phyloP scores from a whole-genome alignment of 2,329 filamentous ascomycete species.

The Sporothrix mexicana region DNA sequence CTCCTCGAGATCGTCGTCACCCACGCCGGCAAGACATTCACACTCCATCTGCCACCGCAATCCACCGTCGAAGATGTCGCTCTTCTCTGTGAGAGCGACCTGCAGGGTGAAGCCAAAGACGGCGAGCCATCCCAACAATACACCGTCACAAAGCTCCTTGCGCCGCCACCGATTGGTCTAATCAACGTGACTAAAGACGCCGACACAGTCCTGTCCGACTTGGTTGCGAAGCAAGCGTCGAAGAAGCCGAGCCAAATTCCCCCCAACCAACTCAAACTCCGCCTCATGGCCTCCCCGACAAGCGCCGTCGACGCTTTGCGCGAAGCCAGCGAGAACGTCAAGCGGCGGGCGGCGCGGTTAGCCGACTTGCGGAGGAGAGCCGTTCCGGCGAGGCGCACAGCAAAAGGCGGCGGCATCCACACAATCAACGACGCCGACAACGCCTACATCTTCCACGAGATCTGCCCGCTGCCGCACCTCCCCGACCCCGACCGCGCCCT shows the following conservation, averaged over 20 bases:
- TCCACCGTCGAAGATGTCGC: constrained; percentile 41
- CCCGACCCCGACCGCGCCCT: constrained; percentile 75
- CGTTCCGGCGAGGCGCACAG: constrained; percentile 14
- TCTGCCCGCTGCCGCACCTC: constrained; percentile 77
- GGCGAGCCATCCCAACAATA: constrained; percentile 36
- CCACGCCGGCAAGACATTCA: constrained; percentile 37
- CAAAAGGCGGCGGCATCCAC: constrained; percentile 41
- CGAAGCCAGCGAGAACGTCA: constrained; percentile 36
- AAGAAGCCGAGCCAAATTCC: neutral
- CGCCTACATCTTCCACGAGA: constrained; percentile 77
- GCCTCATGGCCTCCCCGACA: constrained; percentile 43
- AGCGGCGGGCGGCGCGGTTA: constrained; percentile 29
- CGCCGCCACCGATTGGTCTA: constrained; percentile 40
- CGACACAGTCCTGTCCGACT: constrained; percentile 38
- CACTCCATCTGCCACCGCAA: constrained; percentile 35
- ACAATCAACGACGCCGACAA: constrained; percentile 57
- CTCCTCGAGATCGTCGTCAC: constrained; percentile 37
- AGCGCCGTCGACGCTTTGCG: constrained; percentile 40
- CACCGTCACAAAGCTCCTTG: constrained; percentile 41
- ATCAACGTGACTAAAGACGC: constrained; percentile 41
- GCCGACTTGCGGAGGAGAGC: constrained; percentile 30
- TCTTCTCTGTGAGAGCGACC: constrained; percentile 38
- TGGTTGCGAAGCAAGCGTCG: constrained; percentile 35
- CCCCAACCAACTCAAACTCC: constrained; percentile 38
- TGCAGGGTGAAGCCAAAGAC: neutral